Evolutionary conservation across 83 land plant genomes (phyloP).

Genomic region (Diphasiastrum complanatum): DNA sequence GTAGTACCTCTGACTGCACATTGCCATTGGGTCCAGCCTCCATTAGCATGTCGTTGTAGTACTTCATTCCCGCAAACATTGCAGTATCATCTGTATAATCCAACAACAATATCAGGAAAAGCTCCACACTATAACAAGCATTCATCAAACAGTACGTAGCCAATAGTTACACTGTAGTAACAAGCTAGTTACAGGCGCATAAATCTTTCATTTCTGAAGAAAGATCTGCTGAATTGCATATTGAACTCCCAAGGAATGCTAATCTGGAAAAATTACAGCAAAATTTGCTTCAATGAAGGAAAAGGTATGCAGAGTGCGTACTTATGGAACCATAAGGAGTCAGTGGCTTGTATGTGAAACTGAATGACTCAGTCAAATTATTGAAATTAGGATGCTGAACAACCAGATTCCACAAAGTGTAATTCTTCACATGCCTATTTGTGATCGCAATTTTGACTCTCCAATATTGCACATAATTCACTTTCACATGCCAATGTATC

Average conservation of each 20-base stretch:
- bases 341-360: constrained; percentile 4
- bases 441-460: constrained; percentile 2
- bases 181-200: background rate
- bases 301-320: no score
- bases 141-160: background rate
- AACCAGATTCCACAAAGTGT: no score
- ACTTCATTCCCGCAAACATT: constrained; percentile 6
- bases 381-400: constrained; percentile 11
- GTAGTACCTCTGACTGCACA: constrained; percentile 7
- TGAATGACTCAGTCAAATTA: constrained; percentile 4
- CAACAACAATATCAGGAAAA: no score
- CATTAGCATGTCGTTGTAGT: constrained; percentile 12
- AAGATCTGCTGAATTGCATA: no score
- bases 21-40: background rate
- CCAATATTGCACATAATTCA: constrained; percentile 1
- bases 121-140: background rate
- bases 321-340: background rate
- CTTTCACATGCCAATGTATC: no score
- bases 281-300: no score
- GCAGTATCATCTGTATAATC: constrained; percentile 1
- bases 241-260: no score
- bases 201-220: background rate
- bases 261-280: no score
- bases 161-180: background rate
- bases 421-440: constrained; percentile 6